Evolutionary conservation across 1,284 basidiomycete species (phyloP), one percentile per base, ranked within the genome.

Genomic region (Fomitopsis schrenkii): DNA sequence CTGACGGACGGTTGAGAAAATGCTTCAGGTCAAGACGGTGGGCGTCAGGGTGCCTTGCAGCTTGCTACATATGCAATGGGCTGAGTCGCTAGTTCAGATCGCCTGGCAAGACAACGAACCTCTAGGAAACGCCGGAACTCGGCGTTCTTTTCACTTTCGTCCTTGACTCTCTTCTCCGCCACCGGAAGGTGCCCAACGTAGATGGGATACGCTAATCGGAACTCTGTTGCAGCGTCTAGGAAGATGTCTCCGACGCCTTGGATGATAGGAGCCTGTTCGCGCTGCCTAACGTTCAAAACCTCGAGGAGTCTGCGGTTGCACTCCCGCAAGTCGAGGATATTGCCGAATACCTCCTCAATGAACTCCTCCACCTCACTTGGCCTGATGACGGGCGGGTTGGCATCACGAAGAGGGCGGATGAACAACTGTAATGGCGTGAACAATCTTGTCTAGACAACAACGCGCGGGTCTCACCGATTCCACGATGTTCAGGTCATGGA

Each of bases 221-320:
- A 98, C 69, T 96, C 92, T 1, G 93, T 88, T 0, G 94, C 94
- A 0, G 94, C 91, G 17, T 89, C 86, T 55, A 98, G 78, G 70
- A 98, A 93, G 58, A 98, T 86, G 71, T 98, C 95, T 0, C 96
- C 97, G 52, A 98, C 91, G 52, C 83, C 83, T 64, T 90, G 85
- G 46, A 98, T 90, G 55, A 98, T 82, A 0, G 93, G 92, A 17
- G 83, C 83, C 68, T 96, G 89, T 73, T 98, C 95, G 53, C 94
- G 83, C 71, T 98, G 93, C 30, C 95, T 85, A 26, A 95, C 89
- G 59, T 90, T 87, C 77, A 98, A 84, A 38, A 89, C 83, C 69
- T 97, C 94, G 30, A 98, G 80, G 26, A 98, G 78, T 2, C 86
- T 81, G 10, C 87, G 83, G 65, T 94, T 96, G 67, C 91, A 91